These are phyloP conservation scores for Heliamphora pulchella DNA, from an alignment of 179 eudicot species.

Conservation along the genomic window DNA sequence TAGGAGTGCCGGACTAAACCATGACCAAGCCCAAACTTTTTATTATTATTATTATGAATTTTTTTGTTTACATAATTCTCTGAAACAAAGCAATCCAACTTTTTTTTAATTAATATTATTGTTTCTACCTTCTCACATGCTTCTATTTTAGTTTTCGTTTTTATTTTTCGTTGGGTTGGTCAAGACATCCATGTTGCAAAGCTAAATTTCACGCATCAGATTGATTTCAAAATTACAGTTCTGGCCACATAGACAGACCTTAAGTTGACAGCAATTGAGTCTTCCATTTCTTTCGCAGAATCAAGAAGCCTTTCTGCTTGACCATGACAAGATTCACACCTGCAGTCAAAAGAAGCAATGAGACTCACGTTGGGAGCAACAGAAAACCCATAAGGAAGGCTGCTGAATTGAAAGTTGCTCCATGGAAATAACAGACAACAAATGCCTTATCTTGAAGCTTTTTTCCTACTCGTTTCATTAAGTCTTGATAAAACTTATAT, in stretches of 20 bases:
- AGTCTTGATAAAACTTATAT: background rate
- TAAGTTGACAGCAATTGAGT: conserved; percentile 88
- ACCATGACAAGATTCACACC: conserved; percentile 98
- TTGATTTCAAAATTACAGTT: conserved; percentile 1
- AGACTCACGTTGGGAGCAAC: background rate
- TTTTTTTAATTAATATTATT: background rate
- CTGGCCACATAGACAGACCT: conserved; percentile 39
- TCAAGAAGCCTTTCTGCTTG: conserved; percentile 98
- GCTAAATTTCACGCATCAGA: background rate
- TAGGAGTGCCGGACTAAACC: background rate
- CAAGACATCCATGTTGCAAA: background rate
- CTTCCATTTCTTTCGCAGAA: conserved; percentile 99
- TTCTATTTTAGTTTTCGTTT: too few relatives aligned
- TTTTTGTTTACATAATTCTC: too few relatives aligned
- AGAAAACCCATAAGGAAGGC: background rate
- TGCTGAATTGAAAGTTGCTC: background rate
- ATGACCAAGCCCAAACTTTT: background rate
- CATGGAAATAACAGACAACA: background rate
- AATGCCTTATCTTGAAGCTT: conserved; percentile 1
- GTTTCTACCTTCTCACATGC: background rate
- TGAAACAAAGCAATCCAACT: too few relatives aligned
- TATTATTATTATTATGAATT: too few relatives aligned
- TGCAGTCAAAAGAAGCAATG: conserved; percentile 28
- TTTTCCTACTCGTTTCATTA: background rate
- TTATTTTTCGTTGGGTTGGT: background rate